phyloP scores from a whole-genome alignment of 371 early-diverging fungal species.

The Mortierella polycephala region DNA sequence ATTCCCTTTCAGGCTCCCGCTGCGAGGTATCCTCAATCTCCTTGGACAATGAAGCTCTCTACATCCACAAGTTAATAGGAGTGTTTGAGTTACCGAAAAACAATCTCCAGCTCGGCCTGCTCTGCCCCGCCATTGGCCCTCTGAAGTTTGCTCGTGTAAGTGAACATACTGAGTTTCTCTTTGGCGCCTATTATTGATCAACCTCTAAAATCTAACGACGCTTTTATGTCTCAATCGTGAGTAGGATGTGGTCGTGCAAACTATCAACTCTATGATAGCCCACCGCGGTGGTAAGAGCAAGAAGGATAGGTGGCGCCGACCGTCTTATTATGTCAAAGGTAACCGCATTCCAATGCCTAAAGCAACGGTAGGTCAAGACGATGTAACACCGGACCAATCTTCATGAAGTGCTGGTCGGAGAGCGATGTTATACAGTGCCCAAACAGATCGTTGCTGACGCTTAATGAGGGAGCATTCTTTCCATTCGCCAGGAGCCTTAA shows the following conservation, averaged over 20 bases:
- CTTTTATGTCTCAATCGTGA: slow-evolving; percentile 9
- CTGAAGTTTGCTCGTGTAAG: slow-evolving; percentile 23
- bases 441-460: too few species aligned
- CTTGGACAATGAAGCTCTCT: slow-evolving; percentile 29
- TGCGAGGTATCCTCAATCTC: slow-evolving; percentile 27
- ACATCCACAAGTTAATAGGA: slow-evolving; percentile 12
- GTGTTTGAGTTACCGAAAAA: slow-evolving; percentile 26
- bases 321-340: slow-evolving; percentile 36
- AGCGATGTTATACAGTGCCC: too few species aligned
- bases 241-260: slow-evolving; percentile 12
- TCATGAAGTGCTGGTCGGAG: too few species aligned
- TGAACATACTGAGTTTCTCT: slow-evolving; percentile 2
- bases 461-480: too few species aligned
- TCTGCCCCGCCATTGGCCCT: slow-evolving; percentile 11
- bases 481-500: too few species aligned
- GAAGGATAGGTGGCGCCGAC: slow-evolving; percentile 15
- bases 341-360: slow-evolving; percentile 21
- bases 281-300: slow-evolving; percentile 1
- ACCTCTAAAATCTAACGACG: too few species aligned
- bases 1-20: slow-evolving; percentile 15
- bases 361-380: neutral
- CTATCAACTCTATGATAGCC: slow-evolving; percentile 3
- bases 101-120: slow-evolving; percentile 23
- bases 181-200: neutral
- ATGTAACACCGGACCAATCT: too few species aligned